Evolutionary conservation across 2,329 filamentous ascomycete genomes (phyloP), one percentile per base, ranked within the genome.

Genomic region (Beauveria medogensis): DNA sequence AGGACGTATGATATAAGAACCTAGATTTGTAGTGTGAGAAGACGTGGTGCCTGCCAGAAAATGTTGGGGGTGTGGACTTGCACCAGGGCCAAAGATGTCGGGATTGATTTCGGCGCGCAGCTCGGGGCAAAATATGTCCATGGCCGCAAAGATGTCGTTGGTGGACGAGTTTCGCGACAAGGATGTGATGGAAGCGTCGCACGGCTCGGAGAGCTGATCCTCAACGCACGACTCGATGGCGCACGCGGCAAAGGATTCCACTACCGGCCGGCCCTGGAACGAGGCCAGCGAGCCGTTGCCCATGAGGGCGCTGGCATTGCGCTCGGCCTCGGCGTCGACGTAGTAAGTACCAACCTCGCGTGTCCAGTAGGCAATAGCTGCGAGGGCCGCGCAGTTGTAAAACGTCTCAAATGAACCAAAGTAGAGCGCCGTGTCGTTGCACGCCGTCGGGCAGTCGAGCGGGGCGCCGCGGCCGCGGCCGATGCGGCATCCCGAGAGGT

Each of bases 1-100:
- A 75, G 64, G 14, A 73, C 68, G 48, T 75, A 75, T 9, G 73
- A 75, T 56, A 75, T 75, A 55, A 75, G 69, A 34, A 75, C 72
- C 72, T 74, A 50, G 37, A 2, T 24, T 12, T 12, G 28, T 26
- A 24, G n/a, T 30, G 16, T 26, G 10, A 54, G 12, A 8, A 20
- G 5, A 14, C 37, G 48, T 14, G 30, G 10, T 5, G 14, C 34
- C 9, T 14, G 41, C 18, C 18, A 43, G 3, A 9, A 43, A 43
- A 43, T 5, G n/a, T 22, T 34, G 3, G 14, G 28, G 12, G n/a
- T 5, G 50, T 6, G 18, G 26, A 61, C 72, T 64, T 70, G 73
- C 73, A 60, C 73, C 73, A 28, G 73, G 73, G 1, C 73, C 73
- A 62, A 75, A 75, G 5, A 75, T 75, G 55, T 75, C 73, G 1